Percentiles rank a stretch among this genome's conserved stretches.
Conservation (phyloP, 2,329 filamentous ascomycete species). For the Fusarium dlaminii region DNA sequence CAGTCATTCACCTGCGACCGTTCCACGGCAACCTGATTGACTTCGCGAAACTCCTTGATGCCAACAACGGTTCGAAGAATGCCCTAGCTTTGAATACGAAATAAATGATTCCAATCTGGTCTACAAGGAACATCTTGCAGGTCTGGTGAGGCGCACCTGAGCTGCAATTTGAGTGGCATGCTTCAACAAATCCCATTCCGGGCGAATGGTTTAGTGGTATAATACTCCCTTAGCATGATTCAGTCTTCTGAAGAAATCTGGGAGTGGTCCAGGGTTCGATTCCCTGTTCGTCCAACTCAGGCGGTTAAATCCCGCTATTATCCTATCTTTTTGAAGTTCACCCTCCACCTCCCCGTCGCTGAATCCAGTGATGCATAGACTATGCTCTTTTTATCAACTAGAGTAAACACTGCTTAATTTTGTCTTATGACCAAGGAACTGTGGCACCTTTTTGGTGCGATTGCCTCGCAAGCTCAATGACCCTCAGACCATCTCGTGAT, state of each 20-base stretch:
- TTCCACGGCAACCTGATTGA: rapidly evolving
- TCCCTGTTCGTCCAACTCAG: conserved; percentile 19
- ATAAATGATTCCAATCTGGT: rapidly evolving
- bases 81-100: not conserved
- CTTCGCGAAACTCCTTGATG: rapidly evolving
- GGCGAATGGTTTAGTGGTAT: conserved; percentile 31
- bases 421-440: conserved; percentile 37
- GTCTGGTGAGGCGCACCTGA: rapidly evolving
- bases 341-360: too few species aligned
- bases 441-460: conserved; percentile 47
- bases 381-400: not conserved
- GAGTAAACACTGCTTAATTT: not conserved
- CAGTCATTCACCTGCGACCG: rapidly evolving
- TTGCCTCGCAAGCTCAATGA: conserved; percentile 52
- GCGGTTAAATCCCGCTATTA: conserved; percentile 6
- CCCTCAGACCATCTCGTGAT: conserved; percentile 51
- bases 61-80: rapidly evolving
- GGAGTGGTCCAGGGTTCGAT: conserved; percentile 30
- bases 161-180: rapidly evolving
- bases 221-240: conserved; percentile 28
- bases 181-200: not conserved
- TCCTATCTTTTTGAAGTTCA: not conserved
- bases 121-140: rapidly evolving
- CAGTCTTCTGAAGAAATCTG: not conserved
- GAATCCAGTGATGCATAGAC: too few species aligned